phyloP scores from a whole-genome alignment of 495 filamentous ascomycete species.

The Cudoniella acicularis region DNA sequence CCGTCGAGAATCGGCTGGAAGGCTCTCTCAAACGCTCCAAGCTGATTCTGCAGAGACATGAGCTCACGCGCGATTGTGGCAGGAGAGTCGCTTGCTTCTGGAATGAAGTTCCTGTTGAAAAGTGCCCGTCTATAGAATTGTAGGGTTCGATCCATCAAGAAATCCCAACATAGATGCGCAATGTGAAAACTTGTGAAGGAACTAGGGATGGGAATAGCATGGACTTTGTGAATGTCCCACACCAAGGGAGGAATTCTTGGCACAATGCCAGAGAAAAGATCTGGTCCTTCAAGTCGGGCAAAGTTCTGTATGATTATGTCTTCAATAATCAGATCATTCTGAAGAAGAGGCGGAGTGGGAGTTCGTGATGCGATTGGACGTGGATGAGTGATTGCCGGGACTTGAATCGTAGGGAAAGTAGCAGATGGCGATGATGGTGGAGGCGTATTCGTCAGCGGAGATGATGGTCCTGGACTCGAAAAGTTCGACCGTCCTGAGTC shows the following conservation, averaged over 20 bases:
- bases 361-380: constrained; percentile 7
- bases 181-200: constrained; percentile 12
- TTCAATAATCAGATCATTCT: constrained; percentile 20
- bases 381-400: background rate
- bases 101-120: constrained; percentile 12
- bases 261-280: constrained; percentile 17
- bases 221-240: constrained; percentile 24
- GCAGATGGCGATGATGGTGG: background rate
- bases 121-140: constrained; percentile 18
- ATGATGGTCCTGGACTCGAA: background rate
- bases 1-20: constrained; percentile 18
- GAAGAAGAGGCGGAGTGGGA: constrained; percentile 10
- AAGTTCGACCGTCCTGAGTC: background rate
- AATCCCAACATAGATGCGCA: constrained; percentile 24
- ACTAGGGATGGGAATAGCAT: constrained; percentile 11
- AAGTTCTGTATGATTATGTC: constrained; percentile 41
- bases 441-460: background rate
- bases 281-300: constrained; percentile 31
- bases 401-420: background rate
- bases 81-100: constrained; percentile 2
- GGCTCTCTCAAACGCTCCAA: constrained; percentile 12
- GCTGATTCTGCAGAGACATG: background rate
- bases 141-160: constrained; percentile 22
- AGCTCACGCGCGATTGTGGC: background rate
- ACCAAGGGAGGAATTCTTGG: constrained; percentile 20